phyloP scores from a whole-genome alignment of 495 filamentous ascomycete species.

The Podospora tetraspora region DNA sequence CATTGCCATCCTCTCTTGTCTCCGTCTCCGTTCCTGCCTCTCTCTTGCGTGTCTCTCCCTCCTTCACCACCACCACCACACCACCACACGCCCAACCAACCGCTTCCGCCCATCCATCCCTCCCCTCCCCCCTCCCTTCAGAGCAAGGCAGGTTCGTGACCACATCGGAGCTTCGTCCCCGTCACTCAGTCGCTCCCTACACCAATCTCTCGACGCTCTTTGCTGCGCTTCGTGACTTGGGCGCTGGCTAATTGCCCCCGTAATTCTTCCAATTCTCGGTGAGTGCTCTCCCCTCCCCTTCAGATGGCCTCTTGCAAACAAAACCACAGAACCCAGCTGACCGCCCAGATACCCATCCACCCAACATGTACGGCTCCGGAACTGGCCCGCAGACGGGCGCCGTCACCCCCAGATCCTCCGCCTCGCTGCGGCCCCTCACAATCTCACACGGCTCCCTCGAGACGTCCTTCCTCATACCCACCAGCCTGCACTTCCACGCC shows the following conservation, averaged over 20 bases:
- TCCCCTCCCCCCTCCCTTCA: not conserved
- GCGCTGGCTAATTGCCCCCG: not conserved
- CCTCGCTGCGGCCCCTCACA: conserved; percentile 82
- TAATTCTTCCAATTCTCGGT: not conserved
- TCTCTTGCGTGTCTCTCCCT: not conserved
- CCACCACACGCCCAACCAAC: not conserved
- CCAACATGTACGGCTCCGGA: conserved; percentile 74
- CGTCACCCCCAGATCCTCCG: conserved; percentile 83
- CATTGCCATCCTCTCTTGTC: not conserved
- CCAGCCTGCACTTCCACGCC: conserved; percentile 90
- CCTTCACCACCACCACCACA: not conserved
- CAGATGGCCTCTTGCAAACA: not conserved
- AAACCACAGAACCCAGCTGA: not conserved
- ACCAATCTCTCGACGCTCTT: not conserved
- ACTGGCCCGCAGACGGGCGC: conserved; percentile 89
- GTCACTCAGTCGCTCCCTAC: not conserved
- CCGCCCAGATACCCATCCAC: conserved; percentile 21
- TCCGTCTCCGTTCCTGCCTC: conserved; percentile 2
- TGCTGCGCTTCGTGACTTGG: not conserved
- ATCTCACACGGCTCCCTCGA: conserved; percentile 92
- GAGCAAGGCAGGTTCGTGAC: not conserved
- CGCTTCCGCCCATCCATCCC: not conserved
- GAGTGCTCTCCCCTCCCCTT: not conserved
- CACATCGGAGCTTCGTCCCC: not conserved
- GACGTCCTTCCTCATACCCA: conserved; percentile 89